These are phyloP conservation scores for Fagopyrum esculentum DNA, from an alignment of 148 eudicot species.

Conservation along the genomic window DNA sequence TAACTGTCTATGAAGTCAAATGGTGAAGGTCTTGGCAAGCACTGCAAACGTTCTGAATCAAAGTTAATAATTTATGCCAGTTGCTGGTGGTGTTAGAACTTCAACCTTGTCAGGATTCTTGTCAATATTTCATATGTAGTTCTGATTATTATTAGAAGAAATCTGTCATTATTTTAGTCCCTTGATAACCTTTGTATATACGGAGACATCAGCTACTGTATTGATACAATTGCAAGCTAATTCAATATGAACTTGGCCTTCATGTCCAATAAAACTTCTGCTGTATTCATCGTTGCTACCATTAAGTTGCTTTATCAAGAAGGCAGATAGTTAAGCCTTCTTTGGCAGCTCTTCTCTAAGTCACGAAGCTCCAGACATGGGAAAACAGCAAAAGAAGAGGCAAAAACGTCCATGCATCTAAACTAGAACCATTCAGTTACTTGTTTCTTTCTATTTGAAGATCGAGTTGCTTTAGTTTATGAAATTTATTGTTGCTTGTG, in stretches of 20 bases:
- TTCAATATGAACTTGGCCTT: not conserved
- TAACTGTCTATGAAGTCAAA: not conserved
- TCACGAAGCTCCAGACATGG: not conserved
- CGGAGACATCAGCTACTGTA: not conserved
- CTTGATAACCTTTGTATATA: not conserved
- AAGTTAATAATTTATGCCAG: not conserved
- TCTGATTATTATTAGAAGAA: not conserved
- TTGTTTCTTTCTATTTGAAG: not conserved
- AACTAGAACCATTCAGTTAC: not conserved
- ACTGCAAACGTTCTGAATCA: not conserved
- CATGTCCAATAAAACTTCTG: not conserved
- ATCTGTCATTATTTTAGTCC: not conserved
- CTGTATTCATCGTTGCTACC: not conserved
- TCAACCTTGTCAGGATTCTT: not conserved
- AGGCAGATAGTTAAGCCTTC: not conserved
- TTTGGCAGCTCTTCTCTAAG: not conserved
- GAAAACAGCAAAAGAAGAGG: not conserved
- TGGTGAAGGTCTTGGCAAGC: not conserved
- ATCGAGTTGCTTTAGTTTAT: not conserved
- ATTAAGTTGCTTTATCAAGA: not conserved
- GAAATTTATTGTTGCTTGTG: not conserved
- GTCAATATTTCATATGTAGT: not conserved
- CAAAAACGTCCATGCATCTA: not conserved
- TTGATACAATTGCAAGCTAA: not conserved
- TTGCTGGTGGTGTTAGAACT: not conserved